Base-by-base conservation (phyloP, 345 rosid species). In the Populus nigra region DNA sequence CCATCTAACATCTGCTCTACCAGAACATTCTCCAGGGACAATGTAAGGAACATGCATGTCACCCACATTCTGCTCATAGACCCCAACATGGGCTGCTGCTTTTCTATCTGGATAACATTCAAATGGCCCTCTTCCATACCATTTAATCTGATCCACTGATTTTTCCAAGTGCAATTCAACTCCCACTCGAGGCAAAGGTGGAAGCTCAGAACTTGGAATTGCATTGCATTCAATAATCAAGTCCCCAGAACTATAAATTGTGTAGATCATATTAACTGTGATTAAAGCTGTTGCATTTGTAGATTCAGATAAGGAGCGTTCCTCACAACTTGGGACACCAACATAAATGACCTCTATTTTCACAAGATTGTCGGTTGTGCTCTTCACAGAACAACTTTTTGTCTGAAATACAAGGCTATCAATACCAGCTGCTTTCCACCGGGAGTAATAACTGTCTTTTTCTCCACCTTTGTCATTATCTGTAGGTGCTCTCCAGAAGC, bases 81-180 rank as follows among this genome's bases (percentile, higher is more conserved):
- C 83, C 22, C 83, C 92, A 65, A 96, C 91, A 77, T 89, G 94
- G 11, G 99, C 97, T 66, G 99, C 96, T 18, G 98, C 89, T 87
- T 96, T 93, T 81, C 99, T 88, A 84, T 96, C 99, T 4, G 98
- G 97, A 80, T 96, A 96, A 79, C 99, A 96, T 84, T 93, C 99
- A 75, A 91, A 93, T 70, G 99, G 99, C 66, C 99, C 99, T 83
- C 91, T 86, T 68, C 99, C 99, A 71, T 93, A 96, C 96, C 98
- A 96, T 68, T 66, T 85, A 69, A 90, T 84, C 79, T 78, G 87
- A 86, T 92, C 96, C 82, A 91, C 38, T 73, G 94, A 84, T 33
- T 89, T 89, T 61, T 90, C 92, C 79, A 93, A 72, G 81, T 88
- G 93, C 72, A 96, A 87, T 69, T 88, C 96, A 75, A 96, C 83